Base-by-base conservation (phyloP, 2,329 filamentous ascomycete genomes). In the Fusarium chlamydosporum region DNA sequence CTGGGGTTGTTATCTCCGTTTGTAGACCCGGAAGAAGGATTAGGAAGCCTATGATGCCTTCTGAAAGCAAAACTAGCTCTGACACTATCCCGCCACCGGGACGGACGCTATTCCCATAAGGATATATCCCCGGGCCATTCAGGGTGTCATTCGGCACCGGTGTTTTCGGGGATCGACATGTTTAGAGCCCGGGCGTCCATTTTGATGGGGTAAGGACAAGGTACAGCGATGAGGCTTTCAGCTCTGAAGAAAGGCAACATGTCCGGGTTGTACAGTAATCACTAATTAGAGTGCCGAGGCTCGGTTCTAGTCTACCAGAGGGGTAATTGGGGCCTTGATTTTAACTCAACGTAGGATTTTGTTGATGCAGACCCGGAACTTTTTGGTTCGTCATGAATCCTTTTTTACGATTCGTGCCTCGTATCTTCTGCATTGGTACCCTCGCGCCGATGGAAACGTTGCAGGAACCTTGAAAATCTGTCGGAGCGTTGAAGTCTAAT, bases 31-130 rank as follows among this genome's bases (percentile, higher is more conserved):
- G 35, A 37, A 37, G 18, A 31, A 42, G 45, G 47, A n/a, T 16
- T 27, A 38, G 13, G 33, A 50, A 50, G 26, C 46, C 46, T 38
- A 37, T 50, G 16, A 46, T 50, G 41, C 11, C 33, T 50, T 50
- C 8, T 38, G 26, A 57, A 58, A 26, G 27, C 18, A 43, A 54
- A 45, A 33, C 51, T 55, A 47, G 23, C 18, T 29, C 53, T 50
- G 31, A 34, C 57, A 57, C 57, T 60, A 60, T 50, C 38, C 47
- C 47, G 29, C 54, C 27, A 31, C 56, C 56, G 59, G 65, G 59
- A 56, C 68, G 70, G 61, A 55, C 68, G 70, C 72, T 67, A 74
- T 69, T 70, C 70, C 66, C 64, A 68, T 74, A 60, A 20, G 72
- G 72, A 68, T 23, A 74, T 57, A 74, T 67, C 72, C 56, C 71